Evolutionary conservation across 495 filamentous ascomycete species (phyloP), one percentile per base, ranked within the genome.

Genomic region (Amorphotheca resinae): DNA sequence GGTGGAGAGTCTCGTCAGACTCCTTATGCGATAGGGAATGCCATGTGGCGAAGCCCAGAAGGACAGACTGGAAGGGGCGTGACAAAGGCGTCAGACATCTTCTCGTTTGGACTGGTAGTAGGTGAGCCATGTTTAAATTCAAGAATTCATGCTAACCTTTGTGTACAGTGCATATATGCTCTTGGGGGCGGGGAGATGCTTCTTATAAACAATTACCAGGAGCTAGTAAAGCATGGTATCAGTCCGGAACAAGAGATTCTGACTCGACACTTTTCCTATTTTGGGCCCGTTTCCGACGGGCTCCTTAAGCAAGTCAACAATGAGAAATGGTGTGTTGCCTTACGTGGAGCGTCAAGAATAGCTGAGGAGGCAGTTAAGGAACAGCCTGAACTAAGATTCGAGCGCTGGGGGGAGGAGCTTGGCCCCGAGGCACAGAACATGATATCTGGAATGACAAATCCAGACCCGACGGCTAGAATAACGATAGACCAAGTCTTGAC

Each of bases 11-110:
- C 41, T 41, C 51, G 41, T 50, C 47, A 53, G 33, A 56, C 57
- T 11, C 57, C 42, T 32, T 50, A 49, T 52, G 49, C 51, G 45
- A 53, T n/a, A n/a, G n/a, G n/a, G n/a, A n/a, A n/a, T n/a, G 51
- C 30, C 31, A 61, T 59, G 54, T 61, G 47, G 52, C 53, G 53
- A 42, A 57, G 56, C 46, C 58, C 58, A 48, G 58, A 60, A 54
- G 56, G 53, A 38, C 56, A 59, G 35, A 52, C 50, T 14, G 56
- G 47, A 52, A 51, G 37, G 30, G 58, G 56, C 15, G 39, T 53
- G 21, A 52, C 50, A n/a, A n/a, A n/a, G n/a, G n/a, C n/a, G n/a
- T n/a, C n/a, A n/a, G n/a, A n/a, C n/a, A n/a, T n/a, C n/a, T n/a
- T n/a, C n/a, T n/a, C n/a, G n/a, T n/a, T n/a, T n/a, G n/a, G n/a